Evolutionary conservation across 768 basidiomycete genomes (phyloP).

Genomic region (Boletus vermiculosoides): DNA sequence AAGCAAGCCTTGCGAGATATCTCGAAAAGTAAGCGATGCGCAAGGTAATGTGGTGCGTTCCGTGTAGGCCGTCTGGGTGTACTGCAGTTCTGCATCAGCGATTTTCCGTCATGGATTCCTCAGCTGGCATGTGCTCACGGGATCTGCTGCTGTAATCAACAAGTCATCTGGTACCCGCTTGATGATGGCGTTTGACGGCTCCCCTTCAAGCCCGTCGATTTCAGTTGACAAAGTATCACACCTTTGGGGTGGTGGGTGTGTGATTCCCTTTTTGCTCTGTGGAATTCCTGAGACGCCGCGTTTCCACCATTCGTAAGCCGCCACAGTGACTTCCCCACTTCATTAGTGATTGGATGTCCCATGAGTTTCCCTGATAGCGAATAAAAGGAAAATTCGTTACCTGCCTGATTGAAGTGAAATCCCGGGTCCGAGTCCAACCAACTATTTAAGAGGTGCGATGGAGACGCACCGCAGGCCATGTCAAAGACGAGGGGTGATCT

Average conservation of each 20-base stretch:
- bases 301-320: slow-evolving; percentile 61
- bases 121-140: slow-evolving; percentile 13
- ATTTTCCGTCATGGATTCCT: slow-evolving; percentile 1
- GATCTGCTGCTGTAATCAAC: slow-evolving; percentile 25
- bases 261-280: slow-evolving; percentile 9
- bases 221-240: not conserved
- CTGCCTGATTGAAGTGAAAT: slow-evolving; percentile 19
- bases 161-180: slow-evolving; percentile 18
- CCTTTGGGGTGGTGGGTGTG: not conserved
- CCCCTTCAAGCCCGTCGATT: not conserved
- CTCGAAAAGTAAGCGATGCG: slow-evolving; percentile 57
- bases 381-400: slow-evolving; percentile 10
- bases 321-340: slow-evolving; percentile 65
- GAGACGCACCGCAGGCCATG: slow-evolving; percentile 29
- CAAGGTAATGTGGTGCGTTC: slow-evolving; percentile 55
- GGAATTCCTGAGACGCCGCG: slow-evolving; percentile 29
- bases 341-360: not conserved
- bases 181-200: not conserved
- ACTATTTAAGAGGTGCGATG: not conserved
- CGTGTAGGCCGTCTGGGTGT: slow-evolving; percentile 57
- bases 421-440: not conserved
- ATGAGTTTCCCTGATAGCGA: slow-evolving; percentile 25
- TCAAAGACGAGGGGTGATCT: slow-evolving; percentile 27
- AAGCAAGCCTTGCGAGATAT: slow-evolving; percentile 56
- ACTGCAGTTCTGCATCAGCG: slow-evolving; percentile 38